phyloP scores from a whole-genome alignment of 768 basidiomycete species.

The Fistulinella prunicolor region DNA sequence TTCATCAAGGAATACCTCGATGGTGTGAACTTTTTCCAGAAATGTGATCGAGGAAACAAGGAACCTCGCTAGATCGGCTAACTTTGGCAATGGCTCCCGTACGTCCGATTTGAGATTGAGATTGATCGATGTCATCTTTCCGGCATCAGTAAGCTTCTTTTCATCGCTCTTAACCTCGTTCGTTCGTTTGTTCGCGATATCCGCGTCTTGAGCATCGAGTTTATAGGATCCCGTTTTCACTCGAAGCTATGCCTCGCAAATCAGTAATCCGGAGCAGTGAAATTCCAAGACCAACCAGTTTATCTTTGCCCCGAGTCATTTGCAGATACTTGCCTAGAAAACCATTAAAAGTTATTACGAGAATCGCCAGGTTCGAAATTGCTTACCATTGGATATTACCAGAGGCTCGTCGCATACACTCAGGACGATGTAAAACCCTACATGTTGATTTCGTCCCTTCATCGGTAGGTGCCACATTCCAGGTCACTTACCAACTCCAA shows the following conservation, averaged over 20 bases:
- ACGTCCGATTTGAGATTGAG: constrained; percentile 32
- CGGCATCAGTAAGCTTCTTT: too few species aligned
- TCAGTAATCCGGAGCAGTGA: neutral
- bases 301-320: too few species aligned
- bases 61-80: constrained; percentile 47
- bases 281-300: neutral
- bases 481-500: constrained; percentile 13
- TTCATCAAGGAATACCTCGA: constrained; percentile 6
- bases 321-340: too few species aligned
- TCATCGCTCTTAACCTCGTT: too few species aligned
- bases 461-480: neutral
- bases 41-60: constrained; percentile 48
- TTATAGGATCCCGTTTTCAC: constrained; percentile 27
- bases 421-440: constrained; percentile 19
- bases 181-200: too few species aligned
- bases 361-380: too few species aligned
- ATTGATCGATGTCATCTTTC: neutral
- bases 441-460: neutral
- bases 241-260: constrained; percentile 28
- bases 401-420: constrained; percentile 16
- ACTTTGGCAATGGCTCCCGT: constrained; percentile 36
- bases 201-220: neutral
- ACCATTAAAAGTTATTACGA: too few species aligned
- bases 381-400: constrained; percentile 10
- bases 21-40: constrained; percentile 36